These are phyloP conservation scores for Euphorbia tirucalli DNA, from an alignment of 345 rosid genomes.

Conservation along the genomic window DNA sequence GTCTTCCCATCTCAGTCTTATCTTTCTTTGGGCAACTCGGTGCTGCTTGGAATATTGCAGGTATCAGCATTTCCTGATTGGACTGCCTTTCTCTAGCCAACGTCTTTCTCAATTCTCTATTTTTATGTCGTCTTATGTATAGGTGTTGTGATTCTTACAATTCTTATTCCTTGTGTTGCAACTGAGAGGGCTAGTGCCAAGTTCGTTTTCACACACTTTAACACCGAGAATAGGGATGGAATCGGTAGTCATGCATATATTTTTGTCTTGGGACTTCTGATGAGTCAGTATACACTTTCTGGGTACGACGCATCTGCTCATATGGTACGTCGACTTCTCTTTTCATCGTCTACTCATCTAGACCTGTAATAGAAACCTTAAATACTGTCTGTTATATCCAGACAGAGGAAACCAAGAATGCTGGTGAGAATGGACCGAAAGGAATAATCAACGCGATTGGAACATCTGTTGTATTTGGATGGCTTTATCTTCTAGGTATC, in stretches of 20 bases:
- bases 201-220: conserved; percentile 86
- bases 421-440: conserved; percentile 84
- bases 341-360: background rate
- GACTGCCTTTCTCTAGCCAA: no score
- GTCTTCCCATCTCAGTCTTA: conserved; percentile 73
- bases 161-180: conserved; percentile 73
- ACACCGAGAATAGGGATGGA: conserved; percentile 76
- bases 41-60: conserved; percentile 93
- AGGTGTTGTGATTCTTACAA: conserved; percentile 79
- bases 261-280: conserved; percentile 81
- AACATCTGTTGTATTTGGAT: conserved; percentile 86
- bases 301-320: conserved; percentile 98
- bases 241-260: conserved; percentile 64
- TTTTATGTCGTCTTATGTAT: conserved; percentile 23
- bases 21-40: conserved; percentile 91
- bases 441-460: conserved; percentile 88
- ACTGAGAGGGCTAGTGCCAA: conserved; percentile 77
- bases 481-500: conserved; percentile 89
- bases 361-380: background rate
- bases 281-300: conserved; percentile 91
- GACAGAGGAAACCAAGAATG: conserved; percentile 94
- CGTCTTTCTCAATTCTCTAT: conserved; percentile 4
- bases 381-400: conserved; percentile 23
- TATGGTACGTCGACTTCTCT: conserved; percentile 55
- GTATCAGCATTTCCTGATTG: no score